Percentiles rank a stretch among this genome's conserved stretches.
Conservation (phyloP, 148 eudicot species). For the Talinum fruticosum region DNA sequence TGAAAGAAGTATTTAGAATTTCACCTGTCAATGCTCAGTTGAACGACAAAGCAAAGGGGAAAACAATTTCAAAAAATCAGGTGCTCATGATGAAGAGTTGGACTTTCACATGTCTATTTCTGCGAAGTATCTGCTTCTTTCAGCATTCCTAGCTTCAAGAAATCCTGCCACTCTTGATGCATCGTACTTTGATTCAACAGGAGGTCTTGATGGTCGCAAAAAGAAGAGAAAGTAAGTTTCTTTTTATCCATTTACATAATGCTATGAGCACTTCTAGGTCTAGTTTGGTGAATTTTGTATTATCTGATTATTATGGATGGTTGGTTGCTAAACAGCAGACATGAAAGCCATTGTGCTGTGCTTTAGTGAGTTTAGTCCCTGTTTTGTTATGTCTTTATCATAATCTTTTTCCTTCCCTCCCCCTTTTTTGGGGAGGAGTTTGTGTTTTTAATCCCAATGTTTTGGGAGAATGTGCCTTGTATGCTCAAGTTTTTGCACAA, state of each 20-base stretch:
- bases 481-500: neutral
- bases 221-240: conserved; percentile 70
- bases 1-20: conserved; percentile 57
- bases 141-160: conserved; percentile 92
- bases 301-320: no score
- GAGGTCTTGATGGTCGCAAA: conserved; percentile 71
- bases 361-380: neutral
- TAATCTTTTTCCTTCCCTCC: no score
- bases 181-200: conserved; percentile 86
- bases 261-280: neutral
- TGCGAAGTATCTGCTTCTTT: conserved; percentile 90
- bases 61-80: conserved; percentile 36
- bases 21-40: conserved; percentile 34
- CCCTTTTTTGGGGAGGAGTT: neutral
- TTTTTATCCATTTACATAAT: neutral
- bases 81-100: conserved; percentile 51
- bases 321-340: no score
- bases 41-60: conserved; percentile 41
- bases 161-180: conserved; percentile 99
- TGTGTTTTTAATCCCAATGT: neutral
- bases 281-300: no score
- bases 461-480: neutral
- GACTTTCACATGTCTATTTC: conserved; percentile 84
- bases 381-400: neutral
- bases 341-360: no score